Evolutionary conservation across 176 grass and related monocot genomes (phyloP).

Genomic region (Oryza meridionalis): DNA sequence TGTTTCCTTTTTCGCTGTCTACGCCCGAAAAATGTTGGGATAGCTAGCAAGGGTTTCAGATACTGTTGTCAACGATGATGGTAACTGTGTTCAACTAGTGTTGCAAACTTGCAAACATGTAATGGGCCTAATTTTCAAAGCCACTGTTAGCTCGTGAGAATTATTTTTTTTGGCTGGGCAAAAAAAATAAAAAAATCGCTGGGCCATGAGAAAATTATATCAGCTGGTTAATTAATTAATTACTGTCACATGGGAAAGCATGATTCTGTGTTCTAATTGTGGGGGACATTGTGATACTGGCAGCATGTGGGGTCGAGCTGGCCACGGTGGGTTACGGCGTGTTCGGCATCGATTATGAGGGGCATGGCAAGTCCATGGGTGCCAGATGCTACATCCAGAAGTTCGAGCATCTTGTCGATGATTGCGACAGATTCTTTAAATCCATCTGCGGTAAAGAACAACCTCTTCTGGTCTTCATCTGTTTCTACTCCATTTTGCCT

Average conservation of each 20-base stretch:
- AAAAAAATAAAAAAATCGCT: too few relatives aligned
- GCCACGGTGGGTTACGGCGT: slow-evolving; percentile 63
- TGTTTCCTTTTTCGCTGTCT: background rate
- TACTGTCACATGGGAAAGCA: background rate
- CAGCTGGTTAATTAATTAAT: background rate
- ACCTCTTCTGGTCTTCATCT: background rate
- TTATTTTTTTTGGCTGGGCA: too few relatives aligned
- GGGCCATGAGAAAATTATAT: too few relatives aligned
- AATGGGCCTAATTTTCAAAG: too few relatives aligned
- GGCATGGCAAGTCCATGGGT: slow-evolving; percentile 78
- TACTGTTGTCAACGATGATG: background rate
- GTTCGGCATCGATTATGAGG: slow-evolving; percentile 86
- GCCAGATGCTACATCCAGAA: slow-evolving; percentile 83
- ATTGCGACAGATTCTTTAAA: slow-evolving; percentile 81
- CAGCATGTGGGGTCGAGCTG: slow-evolving; percentile 73
- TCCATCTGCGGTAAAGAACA: slow-evolving; percentile 63
- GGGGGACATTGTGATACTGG: slow-evolving; percentile 26
- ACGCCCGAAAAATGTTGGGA: background rate
- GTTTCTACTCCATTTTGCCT: background rate
- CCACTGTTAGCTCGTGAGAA: background rate
- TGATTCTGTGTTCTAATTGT: slow-evolving; percentile 38
- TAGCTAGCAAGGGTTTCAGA: background rate
- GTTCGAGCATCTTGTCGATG: slow-evolving; percentile 62
- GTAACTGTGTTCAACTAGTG: background rate
- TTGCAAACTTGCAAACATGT: too few relatives aligned